Percentiles rank a stretch among this genome's conserved stretches.
phyloP scores from a whole-genome alignment of 768 basidiomycete genomes.

The Hericium rajendrae region DNA sequence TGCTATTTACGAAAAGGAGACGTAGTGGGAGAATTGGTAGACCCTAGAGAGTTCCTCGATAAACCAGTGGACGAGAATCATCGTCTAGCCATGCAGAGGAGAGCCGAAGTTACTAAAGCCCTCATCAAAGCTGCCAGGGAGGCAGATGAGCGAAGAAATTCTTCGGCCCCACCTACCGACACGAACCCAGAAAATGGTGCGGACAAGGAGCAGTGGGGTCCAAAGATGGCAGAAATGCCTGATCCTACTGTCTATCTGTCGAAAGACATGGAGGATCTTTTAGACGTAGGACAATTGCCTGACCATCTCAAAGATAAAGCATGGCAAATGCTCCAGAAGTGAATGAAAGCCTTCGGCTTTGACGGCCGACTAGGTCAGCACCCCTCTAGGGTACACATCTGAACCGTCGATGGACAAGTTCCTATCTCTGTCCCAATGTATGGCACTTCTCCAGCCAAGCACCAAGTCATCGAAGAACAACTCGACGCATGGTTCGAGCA shows the following conservation, averaged over 20 bases:
- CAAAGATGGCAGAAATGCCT: slow-evolving; percentile 21
- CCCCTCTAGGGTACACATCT: slow-evolving; percentile 1
- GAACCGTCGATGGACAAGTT: not conserved
- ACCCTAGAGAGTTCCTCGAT: not conserved
- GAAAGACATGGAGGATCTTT: not conserved
- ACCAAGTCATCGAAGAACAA: slow-evolving; percentile 2
- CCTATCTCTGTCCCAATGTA: slow-evolving; percentile 7
- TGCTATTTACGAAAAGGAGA: not conserved
- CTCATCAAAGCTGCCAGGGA: not conserved
- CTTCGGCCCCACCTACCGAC: not conserved
- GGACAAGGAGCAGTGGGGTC: slow-evolving; percentile 18
- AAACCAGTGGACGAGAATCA: not conserved
- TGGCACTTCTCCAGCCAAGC: slow-evolving; percentile 1
- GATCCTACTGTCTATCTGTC: slow-evolving; percentile 8
- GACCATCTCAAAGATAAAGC: slow-evolving; percentile 3
- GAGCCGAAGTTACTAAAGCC: not conserved
- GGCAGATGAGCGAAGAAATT: not conserved
- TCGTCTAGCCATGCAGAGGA: not conserved
- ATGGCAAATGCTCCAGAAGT: not conserved
- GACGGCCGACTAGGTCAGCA: slow-evolving; percentile 17
- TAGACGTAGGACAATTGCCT: not conserved
- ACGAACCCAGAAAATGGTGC: not conserved
- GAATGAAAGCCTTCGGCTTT: slow-evolving; percentile 15
- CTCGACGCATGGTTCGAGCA: slow-evolving; percentile 22
- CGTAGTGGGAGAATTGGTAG: not conserved